Base-by-base conservation (phyloP, 1,139 yeast species). In the Pichia sp. region DNA sequence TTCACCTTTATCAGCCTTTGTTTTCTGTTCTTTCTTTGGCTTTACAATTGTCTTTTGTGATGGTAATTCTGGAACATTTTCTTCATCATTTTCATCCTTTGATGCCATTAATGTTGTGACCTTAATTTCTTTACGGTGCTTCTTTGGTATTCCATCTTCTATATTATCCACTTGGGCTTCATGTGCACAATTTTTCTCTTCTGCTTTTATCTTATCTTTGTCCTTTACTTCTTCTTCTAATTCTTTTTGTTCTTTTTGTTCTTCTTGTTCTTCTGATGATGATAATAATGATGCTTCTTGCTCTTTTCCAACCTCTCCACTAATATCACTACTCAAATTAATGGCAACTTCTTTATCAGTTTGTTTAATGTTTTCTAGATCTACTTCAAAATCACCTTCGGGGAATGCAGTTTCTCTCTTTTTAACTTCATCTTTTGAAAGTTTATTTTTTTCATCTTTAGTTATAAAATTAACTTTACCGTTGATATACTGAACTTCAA, bases 401-500 rank as follows among this genome's bases (percentile, higher is more conserved):
- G 59, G 60, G 29, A 54, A 46, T n/a, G 46, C 45, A 16, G 43
- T 46, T 27, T 57, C 60, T 32, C 48, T 50, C 40, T 46, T 32
- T 29, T 50, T 49, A 23, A 48, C 52, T 22, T 57, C 62, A 25
- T 59, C 59, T 32, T 60, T 59, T 47, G 43, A 53, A 48, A 46
- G 55, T 50, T 45, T 56, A 56, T 43, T 55, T 43, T 26, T 30
- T 55, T 69, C 68, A 39, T 78, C 81, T 46, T 70, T 73, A 4
- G 80, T 78, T 24, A 78, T 66, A 59, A 86, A 86, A 56, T 77
- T 76, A 0, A 83, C 79, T 52, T 72, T 70, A 16, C 95, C 95
- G 49, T 79, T 71, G 3, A 80, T 78, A 48, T 79, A 72, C 53
- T 77, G 77, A 6, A 90, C 90, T 58, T 78, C 90, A 24, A 90